These are phyloP conservation scores for Raphanus raphanistrum DNA, from an alignment of 345 rosid species.

Conservation along the genomic window DNA sequence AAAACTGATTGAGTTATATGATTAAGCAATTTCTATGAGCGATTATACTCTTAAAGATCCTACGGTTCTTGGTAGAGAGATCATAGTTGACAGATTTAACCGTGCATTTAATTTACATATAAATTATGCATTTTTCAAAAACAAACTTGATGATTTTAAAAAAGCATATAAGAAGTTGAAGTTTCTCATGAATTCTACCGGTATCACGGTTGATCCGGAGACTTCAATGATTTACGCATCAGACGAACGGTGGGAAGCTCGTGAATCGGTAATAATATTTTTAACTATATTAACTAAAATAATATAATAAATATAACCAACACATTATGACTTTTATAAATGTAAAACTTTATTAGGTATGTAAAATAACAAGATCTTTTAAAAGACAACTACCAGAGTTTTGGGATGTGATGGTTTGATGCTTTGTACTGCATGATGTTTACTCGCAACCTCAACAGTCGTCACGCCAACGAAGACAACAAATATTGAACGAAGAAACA, in stretches of 20 bases:
- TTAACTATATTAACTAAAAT: too few relatives aligned
- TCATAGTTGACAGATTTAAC: too few relatives aligned
- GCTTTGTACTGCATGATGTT: neutral
- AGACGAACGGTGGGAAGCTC: too few relatives aligned
- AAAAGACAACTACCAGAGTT: neutral
- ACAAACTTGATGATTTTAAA: too few relatives aligned
- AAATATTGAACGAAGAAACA: neutral
- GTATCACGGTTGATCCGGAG: too few relatives aligned
- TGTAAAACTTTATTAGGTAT: neutral
- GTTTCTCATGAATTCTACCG: too few relatives aligned
- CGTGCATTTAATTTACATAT: too few relatives aligned
- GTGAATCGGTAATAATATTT: too few relatives aligned
- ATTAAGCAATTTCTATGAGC: neutral
- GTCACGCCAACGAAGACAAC: neutral
- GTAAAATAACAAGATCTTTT: neutral
- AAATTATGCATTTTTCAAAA: too few relatives aligned
- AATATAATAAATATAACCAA: neutral
- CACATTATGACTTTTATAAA: neutral
- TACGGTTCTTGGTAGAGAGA: too few relatives aligned
- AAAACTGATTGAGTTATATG: neutral
- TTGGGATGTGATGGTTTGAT: neutral
- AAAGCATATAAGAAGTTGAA: too few relatives aligned
- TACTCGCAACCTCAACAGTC: neutral
- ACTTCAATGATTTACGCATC: too few relatives aligned
- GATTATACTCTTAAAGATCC: neutral